Evolutionary conservation across 768 basidiomycete genomes (phyloP).

Genomic region (Lyophyllum semitale): DNA sequence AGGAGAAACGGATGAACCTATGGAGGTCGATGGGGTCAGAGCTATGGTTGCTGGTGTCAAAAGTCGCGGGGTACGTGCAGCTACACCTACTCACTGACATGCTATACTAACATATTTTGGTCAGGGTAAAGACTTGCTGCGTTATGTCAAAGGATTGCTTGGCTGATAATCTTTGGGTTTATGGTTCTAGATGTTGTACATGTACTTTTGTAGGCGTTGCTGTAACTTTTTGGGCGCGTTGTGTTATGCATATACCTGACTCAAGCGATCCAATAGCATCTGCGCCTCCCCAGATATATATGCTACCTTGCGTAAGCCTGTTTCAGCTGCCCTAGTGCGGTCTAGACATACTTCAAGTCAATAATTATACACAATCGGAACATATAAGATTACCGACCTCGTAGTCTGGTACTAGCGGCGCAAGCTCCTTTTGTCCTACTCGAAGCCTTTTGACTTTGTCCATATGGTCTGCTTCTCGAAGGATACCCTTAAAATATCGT

Average conservation of each 20-base stretch:
- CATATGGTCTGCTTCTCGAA: conserved; percentile 72
- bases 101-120: conserved; percentile 10
- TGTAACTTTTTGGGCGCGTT: background rate
- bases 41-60: conserved; percentile 82
- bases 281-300: background rate
- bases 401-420: conserved; percentile 58
- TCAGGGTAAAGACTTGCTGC: conserved; percentile 70
- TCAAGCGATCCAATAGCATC: background rate
- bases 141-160: conserved; percentile 70
- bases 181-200: background rate
- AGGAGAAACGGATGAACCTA: conserved; percentile 22
- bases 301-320: conserved; percentile 34
- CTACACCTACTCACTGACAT: conserved; percentile 3
- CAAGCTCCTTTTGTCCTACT: conserved; percentile 62
- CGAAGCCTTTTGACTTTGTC: conserved; percentile 67
- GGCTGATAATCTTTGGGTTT: conserved; percentile 38
- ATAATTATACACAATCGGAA: background rate
- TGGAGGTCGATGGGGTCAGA: conserved; percentile 56
- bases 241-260: background rate
- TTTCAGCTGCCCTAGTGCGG: conserved; percentile 40
- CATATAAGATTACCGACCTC: conserved; percentile 48
- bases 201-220: background rate
- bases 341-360: conserved; percentile 21
- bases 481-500: conserved; percentile 83
- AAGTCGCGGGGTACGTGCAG: conserved; percentile 60